These are phyloP conservation scores for Arthrobotrys megalospora DNA, from an alignment of 2,329 filamentous ascomycete genomes.

Conservation along the genomic window DNA sequence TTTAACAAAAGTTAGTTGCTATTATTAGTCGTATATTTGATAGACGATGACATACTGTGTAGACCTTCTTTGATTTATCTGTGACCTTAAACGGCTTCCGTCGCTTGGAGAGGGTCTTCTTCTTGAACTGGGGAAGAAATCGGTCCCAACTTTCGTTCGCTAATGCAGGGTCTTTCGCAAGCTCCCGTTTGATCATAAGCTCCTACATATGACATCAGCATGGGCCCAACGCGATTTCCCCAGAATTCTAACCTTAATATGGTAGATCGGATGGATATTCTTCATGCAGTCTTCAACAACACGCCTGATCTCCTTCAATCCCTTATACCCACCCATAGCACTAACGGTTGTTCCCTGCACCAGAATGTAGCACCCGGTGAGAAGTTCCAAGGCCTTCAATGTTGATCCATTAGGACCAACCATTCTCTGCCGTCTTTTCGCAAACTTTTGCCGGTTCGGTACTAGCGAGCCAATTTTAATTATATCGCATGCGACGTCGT, in stretches of 20 bases:
- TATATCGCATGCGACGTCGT: constrained; percentile 91
- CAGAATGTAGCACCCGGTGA: constrained; percentile 92
- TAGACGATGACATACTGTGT: constrained; percentile 73
- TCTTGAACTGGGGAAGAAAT: constrained; percentile 98
- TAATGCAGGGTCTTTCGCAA: constrained; percentile 89
- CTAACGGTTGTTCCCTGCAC: constrained; percentile 97
- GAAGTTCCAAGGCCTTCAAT: constrained; percentile 90
- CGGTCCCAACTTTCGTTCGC: constrained; percentile 93
- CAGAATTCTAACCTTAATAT: constrained; percentile 80
- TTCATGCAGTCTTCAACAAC: constrained; percentile 96
- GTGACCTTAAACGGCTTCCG: constrained; percentile 85
- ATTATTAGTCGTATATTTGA: not conserved
- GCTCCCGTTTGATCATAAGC: constrained; percentile 92
- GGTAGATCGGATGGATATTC: constrained; percentile 90
- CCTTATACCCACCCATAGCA: constrained; percentile 92
- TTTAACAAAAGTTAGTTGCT: constrained; percentile 41
- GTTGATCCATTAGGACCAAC: constrained; percentile 92
- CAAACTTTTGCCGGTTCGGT: constrained; percentile 93
- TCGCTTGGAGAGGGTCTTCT: constrained; percentile 87
- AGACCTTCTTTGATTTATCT: constrained; percentile 93
- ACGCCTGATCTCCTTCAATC: constrained; percentile 89
- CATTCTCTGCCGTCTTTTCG: constrained; percentile 93
- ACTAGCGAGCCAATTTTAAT: constrained; percentile 95
- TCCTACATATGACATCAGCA: constrained; percentile 69
- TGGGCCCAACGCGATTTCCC: not conserved